Evolutionary conservation across 2,329 filamentous ascomycete genomes (phyloP), one percentile per base, ranked within the genome.

Genomic region (Phyllosticta citrichinensis): DNA sequence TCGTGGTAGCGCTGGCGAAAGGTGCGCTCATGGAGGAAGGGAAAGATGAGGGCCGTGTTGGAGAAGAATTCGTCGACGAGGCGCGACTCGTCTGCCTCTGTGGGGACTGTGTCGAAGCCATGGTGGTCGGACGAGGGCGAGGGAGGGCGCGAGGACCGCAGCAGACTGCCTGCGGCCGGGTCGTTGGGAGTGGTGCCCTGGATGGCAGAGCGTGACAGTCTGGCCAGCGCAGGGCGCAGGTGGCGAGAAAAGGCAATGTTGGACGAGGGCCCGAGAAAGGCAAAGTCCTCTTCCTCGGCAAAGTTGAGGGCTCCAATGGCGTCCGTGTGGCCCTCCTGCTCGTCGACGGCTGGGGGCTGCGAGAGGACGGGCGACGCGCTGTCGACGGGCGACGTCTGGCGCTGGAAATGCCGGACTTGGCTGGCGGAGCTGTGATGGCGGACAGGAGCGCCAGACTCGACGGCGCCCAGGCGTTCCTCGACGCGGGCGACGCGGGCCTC

Each of bases 221-320:
- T 73, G 68, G 33, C 68, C 67, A 19, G 72, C 70, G 22, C 57
- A 2, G 57, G 57, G 25, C 57, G 50, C 11, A 77, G 70, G 35
- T 74, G 70, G 4, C 73, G 68, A 9, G 71, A 69, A 61, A 77
- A 75, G 11, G 73, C 71, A 56, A 77, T 76, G 63, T 77, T 77
- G 1, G 75, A 77, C 6, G 75, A 75, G 24, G 74, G 71, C 3
- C 74, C 75, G 56, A 74, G 74, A 58, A 71, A 75, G 6, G 68
- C 71, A 3, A 66, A 70, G 30, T 73, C 70, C 53, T 72, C 68
- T 55, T 76, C 74, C 53, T 75, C 68, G 0, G 71, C 69, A 51
- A 76, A 74, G 0, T 65, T 69, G 24, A 71, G 69, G 12, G 69
- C 68, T 12, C 68, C 70, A 68, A 74, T 76, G 22, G 66, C 73